A percentile compares a stretch with the other conserved stretches of the same genome.
Conservation (phyloP, 306 rosid species). For the Psophocarpus tetragonolobus region DNA sequence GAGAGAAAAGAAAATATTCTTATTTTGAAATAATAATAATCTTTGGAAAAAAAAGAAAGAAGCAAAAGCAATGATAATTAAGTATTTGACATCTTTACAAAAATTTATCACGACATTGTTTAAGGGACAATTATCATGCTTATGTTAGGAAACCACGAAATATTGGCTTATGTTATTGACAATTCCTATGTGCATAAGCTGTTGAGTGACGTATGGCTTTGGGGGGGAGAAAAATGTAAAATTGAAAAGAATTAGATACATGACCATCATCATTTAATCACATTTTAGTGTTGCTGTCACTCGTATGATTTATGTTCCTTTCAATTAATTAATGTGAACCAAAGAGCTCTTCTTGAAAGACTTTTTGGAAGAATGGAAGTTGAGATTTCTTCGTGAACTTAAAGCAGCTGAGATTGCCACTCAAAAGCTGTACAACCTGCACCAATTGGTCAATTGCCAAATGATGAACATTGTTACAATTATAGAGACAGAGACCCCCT, state of each 20-base stretch:
- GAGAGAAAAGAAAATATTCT: neutral
- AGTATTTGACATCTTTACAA: conserved; percentile 10
- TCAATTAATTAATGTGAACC: conserved; percentile 42
- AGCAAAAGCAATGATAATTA: too few relatives aligned
- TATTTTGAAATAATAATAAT: neutral
- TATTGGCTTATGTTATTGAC: neutral
- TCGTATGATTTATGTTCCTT: conserved; percentile 9
- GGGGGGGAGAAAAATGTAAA: neutral
- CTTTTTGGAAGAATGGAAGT: conserved; percentile 47
- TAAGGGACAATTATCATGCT: neutral
- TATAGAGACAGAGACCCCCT: neutral
- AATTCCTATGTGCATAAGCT: neutral
- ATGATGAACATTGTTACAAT: neutral
- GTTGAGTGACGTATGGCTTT: neutral
- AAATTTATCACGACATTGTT: neutral
- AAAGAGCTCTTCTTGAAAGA: conserved; percentile 49
- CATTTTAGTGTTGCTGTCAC: conserved; percentile 2
- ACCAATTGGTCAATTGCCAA: neutral
- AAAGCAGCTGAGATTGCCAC: conserved; percentile 62
- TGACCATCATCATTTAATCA: neutral
- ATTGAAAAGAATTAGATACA: neutral
- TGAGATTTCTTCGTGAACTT: conserved; percentile 57
- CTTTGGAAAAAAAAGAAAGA: too few relatives aligned
- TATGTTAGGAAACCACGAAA: neutral
- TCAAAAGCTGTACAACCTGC: conserved; percentile 74